Evolutionary conservation across 2,329 filamentous ascomycete species (phyloP), one percentile per base, ranked within the genome.

Genomic region (Paraconiothyrium sp.): DNA sequence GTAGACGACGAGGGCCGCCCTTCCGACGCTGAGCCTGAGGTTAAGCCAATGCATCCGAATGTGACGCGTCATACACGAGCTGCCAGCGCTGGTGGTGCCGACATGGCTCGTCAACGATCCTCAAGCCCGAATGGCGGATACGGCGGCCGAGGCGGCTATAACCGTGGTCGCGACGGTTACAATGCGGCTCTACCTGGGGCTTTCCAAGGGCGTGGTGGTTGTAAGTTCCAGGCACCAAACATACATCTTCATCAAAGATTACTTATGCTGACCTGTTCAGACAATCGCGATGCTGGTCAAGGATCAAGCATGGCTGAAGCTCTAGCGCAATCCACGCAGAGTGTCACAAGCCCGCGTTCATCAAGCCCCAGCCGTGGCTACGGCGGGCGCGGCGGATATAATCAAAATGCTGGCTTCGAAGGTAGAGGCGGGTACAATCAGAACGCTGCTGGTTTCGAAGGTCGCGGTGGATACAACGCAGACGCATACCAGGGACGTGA

Each of bases 111-210:
- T 24, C 71, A 77, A 27, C 72, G 75, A 16, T 76, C 74, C 14
- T 66, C 70, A 27, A 77, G 75, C 58, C 73, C 76, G 1, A 67
- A 67, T 30, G 70, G 73, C 30, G 69, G 72, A 13, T 78, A 76
- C 49, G 63, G 67, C 13, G 72, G 74, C 10, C 69, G 75, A 50
- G 68, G 72, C 10, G 75, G 75, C 0, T 77, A 77, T 55, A 74
- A 76, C 41, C 66, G 68, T n/a, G 76, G 76, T 10, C 70, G 76
- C 30, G 74, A 75, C 52, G 76, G 75, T n/a, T 78, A 77, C 57
- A 78, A 78, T 51, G 65, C 70, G 11, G 61, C 69, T 16, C 60
- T 71, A n/a, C 72, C 73, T 4, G 68, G 70, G 20, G 71, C 68
- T 34, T 58, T 74, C 2, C 72, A 74, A 39, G 74, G 75, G 9